Evolutionary conservation across 495 filamentous ascomycete genomes (phyloP).

Genomic region (Tuber aestivum): DNA sequence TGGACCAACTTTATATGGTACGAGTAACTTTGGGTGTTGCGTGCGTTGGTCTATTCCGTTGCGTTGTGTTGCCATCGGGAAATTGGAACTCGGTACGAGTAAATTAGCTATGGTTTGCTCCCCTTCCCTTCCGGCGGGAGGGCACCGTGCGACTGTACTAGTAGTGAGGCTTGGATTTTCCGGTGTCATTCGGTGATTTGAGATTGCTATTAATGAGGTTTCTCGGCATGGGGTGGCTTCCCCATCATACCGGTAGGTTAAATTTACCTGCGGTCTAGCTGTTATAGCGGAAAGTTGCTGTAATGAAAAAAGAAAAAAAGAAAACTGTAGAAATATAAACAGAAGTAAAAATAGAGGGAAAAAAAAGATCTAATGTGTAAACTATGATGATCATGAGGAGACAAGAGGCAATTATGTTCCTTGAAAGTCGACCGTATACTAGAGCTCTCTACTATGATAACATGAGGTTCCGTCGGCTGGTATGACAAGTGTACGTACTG

Average conservation of each 20-base stretch:
- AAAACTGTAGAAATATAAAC: not conserved
- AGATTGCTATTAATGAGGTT: not conserved
- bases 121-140: not conserved
- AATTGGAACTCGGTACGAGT: not conserved
- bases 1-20: too few relatives aligned
- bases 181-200: not conserved
- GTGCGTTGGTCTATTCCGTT: not conserved
- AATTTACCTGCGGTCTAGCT: not conserved
- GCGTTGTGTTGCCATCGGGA: not conserved
- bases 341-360: not conserved
- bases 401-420: not conserved
- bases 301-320: not conserved
- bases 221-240: not conserved
- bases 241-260: not conserved
- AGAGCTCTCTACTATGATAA: not conserved
- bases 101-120: not conserved
- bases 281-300: not conserved
- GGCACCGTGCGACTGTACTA: not conserved
- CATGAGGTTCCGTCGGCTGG: not conserved
- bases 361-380: not conserved
- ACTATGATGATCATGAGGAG: not conserved
- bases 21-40: not conserved
- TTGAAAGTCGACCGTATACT: not conserved
- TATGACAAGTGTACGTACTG: not conserved
- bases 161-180: not conserved